Evolutionary conservation across 2,329 filamentous ascomycete species (phyloP).

Genomic region (Phyllosticta ampelicida): DNA sequence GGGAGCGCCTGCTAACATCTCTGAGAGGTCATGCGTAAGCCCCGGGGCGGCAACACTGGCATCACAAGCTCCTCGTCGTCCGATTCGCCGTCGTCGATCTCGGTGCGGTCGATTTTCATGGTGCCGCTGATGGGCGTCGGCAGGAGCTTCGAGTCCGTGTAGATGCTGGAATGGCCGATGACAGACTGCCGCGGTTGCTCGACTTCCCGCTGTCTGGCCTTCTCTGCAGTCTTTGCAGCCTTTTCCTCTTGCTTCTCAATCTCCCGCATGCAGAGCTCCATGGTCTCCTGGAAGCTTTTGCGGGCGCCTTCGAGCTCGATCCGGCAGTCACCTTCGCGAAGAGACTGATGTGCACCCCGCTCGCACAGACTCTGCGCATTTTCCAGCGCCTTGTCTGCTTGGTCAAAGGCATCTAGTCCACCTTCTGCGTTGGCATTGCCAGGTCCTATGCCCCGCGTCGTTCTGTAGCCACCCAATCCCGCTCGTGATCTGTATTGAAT

Average conservation of each 20-base stretch:
- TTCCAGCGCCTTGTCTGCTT: slow-evolving; percentile 68
- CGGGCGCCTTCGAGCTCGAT: slow-evolving; percentile 63
- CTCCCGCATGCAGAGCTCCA: slow-evolving; percentile 50
- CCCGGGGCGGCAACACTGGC: slow-evolving; percentile 17
- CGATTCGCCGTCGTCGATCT: slow-evolving; percentile 25
- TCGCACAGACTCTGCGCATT: slow-evolving; percentile 73
- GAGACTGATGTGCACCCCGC: slow-evolving; percentile 74
- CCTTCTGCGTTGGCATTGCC: slow-evolving; percentile 10
- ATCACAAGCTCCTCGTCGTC: slow-evolving; percentile 27
- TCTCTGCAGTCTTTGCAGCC: slow-evolving; percentile 4
- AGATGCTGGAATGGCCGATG: neutral
- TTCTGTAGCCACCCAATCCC: slow-evolving; percentile 20
- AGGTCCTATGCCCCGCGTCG: slow-evolving; percentile 15
- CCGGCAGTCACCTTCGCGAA: slow-evolving; percentile 79
- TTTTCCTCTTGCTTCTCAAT: slow-evolving; percentile 6
- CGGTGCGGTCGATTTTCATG: slow-evolving; percentile 21
- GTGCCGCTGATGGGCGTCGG: slow-evolving; percentile 9
- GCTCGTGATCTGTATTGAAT: slow-evolving; percentile 26
- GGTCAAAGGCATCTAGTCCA: slow-evolving; percentile 38
- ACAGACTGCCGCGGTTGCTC: slow-evolving; percentile 2
- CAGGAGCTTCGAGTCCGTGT: slow-evolving; percentile 8
- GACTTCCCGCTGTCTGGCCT: slow-evolving; percentile 2
- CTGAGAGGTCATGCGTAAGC: slow-evolving; percentile 23
- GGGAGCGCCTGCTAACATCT: neutral
- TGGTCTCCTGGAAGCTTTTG: slow-evolving; percentile 52